Percentiles rank a stretch among this genome's conserved stretches.
These are phyloP conservation scores for Suillus cothurnatus DNA, from an alignment of 768 basidiomycete species.

Conservation along the genomic window DNA sequence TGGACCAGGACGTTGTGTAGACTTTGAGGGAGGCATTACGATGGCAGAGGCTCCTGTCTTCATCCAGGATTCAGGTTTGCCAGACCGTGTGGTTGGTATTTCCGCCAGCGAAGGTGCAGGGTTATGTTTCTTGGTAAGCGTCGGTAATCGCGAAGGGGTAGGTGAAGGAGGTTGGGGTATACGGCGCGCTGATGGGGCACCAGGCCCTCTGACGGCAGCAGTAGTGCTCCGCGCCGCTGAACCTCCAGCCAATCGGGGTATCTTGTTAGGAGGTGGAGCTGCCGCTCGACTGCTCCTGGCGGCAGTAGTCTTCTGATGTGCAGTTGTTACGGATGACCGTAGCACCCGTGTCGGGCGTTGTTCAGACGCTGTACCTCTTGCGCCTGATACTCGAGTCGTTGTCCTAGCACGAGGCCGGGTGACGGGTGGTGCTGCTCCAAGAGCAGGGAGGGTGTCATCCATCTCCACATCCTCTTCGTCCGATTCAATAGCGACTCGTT, in stretches of 20 bases:
- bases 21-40: constrained; percentile 71
- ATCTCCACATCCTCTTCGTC: constrained; percentile 57
- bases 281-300: constrained; percentile 42
- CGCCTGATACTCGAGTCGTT: constrained; percentile 39
- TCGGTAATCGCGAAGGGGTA: constrained; percentile 77
- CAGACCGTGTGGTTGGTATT: constrained; percentile 42
- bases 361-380: constrained; percentile 65
- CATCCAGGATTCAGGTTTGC: constrained; percentile 71
- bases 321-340: constrained; percentile 61
- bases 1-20: constrained; percentile 67
- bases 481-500: constrained; percentile 67
- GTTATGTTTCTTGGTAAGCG: constrained; percentile 58
- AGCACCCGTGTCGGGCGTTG: constrained; percentile 76
- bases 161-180: constrained; percentile 56
- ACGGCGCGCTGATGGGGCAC: constrained; percentile 36
- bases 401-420: constrained; percentile 38
- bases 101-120: constrained; percentile 50
- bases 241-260: constrained; percentile 63
- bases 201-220: constrained; percentile 36
- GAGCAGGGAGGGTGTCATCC: constrained; percentile 64
- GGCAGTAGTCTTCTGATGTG: constrained; percentile 52
- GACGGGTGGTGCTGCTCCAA: constrained; percentile 50
- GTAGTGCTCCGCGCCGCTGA: constrained; percentile 52
- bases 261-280: constrained; percentile 62
- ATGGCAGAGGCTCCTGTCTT: constrained; percentile 67